A percentile compares a stretch with the other conserved stretches of the same genome.
Conservation (phyloP, 163 green algal species). For the Chlamydomonas reinhardtii region DNA sequence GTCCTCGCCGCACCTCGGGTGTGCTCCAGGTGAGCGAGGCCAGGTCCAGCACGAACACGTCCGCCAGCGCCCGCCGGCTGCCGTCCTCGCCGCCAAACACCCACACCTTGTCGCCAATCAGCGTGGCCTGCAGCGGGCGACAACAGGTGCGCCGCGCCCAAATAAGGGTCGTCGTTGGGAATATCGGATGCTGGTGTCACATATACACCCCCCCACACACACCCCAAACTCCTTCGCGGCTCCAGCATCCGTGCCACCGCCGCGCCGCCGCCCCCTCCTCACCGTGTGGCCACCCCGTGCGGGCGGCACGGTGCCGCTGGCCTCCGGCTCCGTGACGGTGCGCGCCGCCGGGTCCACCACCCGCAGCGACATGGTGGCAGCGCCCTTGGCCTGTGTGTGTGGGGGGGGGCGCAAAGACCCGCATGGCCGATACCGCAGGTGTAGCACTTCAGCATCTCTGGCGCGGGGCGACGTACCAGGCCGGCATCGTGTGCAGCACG, state of each 20-base stretch:
- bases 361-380: conserved; percentile 61
- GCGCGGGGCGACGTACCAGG: too few species aligned
- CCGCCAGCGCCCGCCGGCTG: conserved; percentile 75
- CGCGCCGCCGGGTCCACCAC: conserved; percentile 68
- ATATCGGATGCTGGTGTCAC: too few species aligned
- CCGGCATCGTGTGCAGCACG: too few species aligned
- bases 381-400: conserved; percentile 55
- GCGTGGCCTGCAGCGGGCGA: conserved; percentile 63
- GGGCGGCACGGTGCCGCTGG: conserved; percentile 59
- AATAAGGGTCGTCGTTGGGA: too few species aligned
- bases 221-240: too few species aligned
- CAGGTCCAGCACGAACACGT: conserved; percentile 88
- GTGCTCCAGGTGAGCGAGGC: conserved; percentile 38
- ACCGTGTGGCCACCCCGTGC: conserved; percentile 84
- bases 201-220: too few species aligned
- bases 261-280: background rate
- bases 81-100: conserved; percentile 94
- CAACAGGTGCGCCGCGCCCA: background rate
- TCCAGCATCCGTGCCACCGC: too few species aligned
- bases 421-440: too few species aligned
- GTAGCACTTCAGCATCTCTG: too few species aligned
- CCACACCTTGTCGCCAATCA: conserved; percentile 78
- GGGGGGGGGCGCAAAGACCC: background rate
- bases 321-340: conserved; percentile 34
- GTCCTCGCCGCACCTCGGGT: background rate